Evolutionary conservation across 257 asterid genomes (phyloP), one percentile per base, ranked within the genome.

Genomic region (Ilex aquifolium): DNA sequence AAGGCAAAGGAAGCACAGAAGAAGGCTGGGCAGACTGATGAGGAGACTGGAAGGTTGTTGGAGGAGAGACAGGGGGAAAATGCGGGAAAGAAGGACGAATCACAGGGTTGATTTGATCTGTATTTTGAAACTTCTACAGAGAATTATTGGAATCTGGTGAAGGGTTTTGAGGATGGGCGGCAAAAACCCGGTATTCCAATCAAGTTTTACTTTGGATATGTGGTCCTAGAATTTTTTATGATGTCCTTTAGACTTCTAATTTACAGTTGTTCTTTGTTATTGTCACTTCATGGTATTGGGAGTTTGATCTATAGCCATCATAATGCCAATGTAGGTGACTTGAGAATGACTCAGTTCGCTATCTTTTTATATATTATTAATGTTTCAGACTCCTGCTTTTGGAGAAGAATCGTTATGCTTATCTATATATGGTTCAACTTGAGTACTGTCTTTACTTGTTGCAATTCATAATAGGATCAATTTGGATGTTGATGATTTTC

Each of bases 21-120:
- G 13, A 61, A 61, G 56, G 32, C 55, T 12, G 32, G 13, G 11
- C 65, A 31, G 39, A 21, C 13, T 56, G 60, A 56, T 16, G 82
- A 72, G 74, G 82, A 77, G 61, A 61, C 63, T 27, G 82, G 79
- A 44, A 69, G 82, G 74, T 63, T 77, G 66, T 74, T 80, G 71
- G 78, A 77, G 61, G 76, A 68, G 40, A 74, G 77, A 65, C 76
- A 67, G 68, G 74, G 63, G 55, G 64, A 30, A 29, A 65, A 40
- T 60, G 76, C 59, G 44, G 56, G 42, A 29, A 80, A 67, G 74
- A 76, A 65, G 77, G 64, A 61, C 27, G 82, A 67, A 16, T 62
- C 77, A 44, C 82, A 71, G 55, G 62, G 62, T 56, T 80, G 60
- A 70, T 53, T 60, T 42, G 46, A 30, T 68, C 2, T 3, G 29